Base-by-base conservation (phyloP, 2,329 filamentous ascomycete genomes). In the Ophiostoma sp. region DNA sequence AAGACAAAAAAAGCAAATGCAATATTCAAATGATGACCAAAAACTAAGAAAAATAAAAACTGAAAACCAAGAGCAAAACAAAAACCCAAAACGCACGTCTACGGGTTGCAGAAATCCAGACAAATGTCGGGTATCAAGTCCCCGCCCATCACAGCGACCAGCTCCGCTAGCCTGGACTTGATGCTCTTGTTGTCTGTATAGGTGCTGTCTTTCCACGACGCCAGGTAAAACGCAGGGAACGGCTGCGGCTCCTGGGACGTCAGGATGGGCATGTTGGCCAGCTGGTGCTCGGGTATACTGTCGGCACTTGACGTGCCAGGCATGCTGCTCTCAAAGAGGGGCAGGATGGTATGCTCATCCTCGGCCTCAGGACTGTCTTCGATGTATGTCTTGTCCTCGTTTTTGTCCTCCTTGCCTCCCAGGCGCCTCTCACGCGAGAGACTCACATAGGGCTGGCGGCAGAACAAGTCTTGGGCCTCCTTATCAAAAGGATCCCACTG, bases 71-170 rank as follows among this genome's bases (percentile, higher is more conserved):
- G 11, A 23, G 31, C 6, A 10, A 4, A 7, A 3, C 20, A 57
- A 62, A 13, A 33, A 7, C 2, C 13, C 11, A 54, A 54, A 48
- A 48, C 5, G 39, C 17, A 54, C 15, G 41, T 2, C 6, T n/a
- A 57, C 52, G 27, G 7, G 10, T 27, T 52, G 4, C 77, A 74
- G 52, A 90, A 84, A 74, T 90, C 85, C 17, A 93, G 78, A 60
- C 88, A 85, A 23, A 91, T 80, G 68, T 83, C 80, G 27, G 78
- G 79, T 64, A 87, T 81, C 67, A 89, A 76, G 62, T 89, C 86
- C 1, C 84, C 81, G 0, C 91, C 91, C 64, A 92, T 78, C 13
- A 86, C 85, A 3, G 90, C 89, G 3, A 88, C 85, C 68, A 93
- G 76, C 75, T 93, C 89, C 1, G 87, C 89, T 71, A 93, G 83